Evolutionary conservation across 768 basidiomycete genomes (phyloP), one percentile per base, ranked within the genome.

Genomic region (Russula foetens): DNA sequence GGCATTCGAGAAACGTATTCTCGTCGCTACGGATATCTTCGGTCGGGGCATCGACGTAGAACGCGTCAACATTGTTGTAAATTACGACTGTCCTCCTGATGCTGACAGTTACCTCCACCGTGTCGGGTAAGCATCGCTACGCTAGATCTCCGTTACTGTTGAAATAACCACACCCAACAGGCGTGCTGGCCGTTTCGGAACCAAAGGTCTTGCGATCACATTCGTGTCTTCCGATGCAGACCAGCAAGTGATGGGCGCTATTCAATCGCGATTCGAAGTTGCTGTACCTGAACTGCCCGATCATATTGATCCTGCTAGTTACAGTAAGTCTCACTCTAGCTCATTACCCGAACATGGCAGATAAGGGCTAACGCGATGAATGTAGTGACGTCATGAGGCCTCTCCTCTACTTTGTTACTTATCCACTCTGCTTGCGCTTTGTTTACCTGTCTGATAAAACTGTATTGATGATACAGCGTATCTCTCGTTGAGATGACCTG

Each of bases 41-140:
- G 97, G 97, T 62, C 92, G 97, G 73, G 97, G 96, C 66, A 99
- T 99, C 66, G 97, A 99, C 76, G 96, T 99, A 23, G 97, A 99
- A 73, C 93, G 97, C 63, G 97, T 99, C 68, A 99, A 99, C 76
- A 98, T 98, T 60, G 97, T 99, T 53, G 84, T 99, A 77, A 99
- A 99, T 75, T 99, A 99, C 71, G 97, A 99, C 70, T 93, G 90
- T 63, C 94, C 97, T 43, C 84, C 88, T 41, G 97, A 99, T 68
- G 96, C 97, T 23, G 97, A 99, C 75, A 95, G 91, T 63, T 99
- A 99, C 73, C 82, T 99, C 47, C 97, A 99, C 73, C 90, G 97
- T 75, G 97, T 99, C 61, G 97, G 90, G 88, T 90, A 69, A 41
- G 85, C 53, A 21, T 46, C 33, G 50, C 56, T 19, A 28, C 39